phyloP scores from a whole-genome alignment of 345 rosid genomes.

The Bruguiera gymnorhiza region DNA sequence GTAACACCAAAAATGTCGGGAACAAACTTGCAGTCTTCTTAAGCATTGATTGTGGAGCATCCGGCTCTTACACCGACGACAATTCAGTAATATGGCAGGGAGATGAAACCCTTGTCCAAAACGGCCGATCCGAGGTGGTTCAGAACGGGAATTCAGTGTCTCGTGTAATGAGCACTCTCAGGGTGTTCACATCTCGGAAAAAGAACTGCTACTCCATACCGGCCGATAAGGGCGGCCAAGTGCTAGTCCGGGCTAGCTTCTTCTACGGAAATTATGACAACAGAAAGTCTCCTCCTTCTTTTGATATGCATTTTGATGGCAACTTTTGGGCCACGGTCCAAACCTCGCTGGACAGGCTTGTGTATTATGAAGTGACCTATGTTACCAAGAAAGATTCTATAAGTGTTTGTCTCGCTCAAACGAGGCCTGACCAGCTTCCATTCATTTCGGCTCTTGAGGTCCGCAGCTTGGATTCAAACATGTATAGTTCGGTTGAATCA shows the following conservation, averaged over 20 bases:
- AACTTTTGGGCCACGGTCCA: constrained; percentile 24
- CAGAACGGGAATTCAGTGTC: not conserved
- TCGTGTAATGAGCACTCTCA: constrained; percentile 20
- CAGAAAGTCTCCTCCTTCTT: constrained; percentile 20
- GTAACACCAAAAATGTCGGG: not conserved
- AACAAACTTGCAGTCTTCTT: constrained; percentile 8
- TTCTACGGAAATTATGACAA: constrained; percentile 32
- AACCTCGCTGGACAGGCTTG: constrained; percentile 1
- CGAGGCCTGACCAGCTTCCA: constrained; percentile 24
- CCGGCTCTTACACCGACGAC: constrained; percentile 2
- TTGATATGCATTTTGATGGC: constrained; percentile 27
- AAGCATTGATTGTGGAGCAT: constrained; percentile 21
- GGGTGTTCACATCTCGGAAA: constrained; percentile 22
- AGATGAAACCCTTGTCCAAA: constrained; percentile 13
- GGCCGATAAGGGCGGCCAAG: not conserved
- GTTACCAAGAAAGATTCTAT: constrained; percentile 7
- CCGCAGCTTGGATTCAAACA: constrained; percentile 14
- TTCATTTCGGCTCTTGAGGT: constrained; percentile 32
- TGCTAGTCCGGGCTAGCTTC: constrained; percentile 25
- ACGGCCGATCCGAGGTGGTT: not conserved
- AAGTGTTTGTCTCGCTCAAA: constrained; percentile 30
- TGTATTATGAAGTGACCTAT: constrained; percentile 16
- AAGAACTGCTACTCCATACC: constrained; percentile 26
- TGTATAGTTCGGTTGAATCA: constrained; percentile 8
- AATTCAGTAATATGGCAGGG: constrained; percentile 16